phyloP scores from a whole-genome alignment of 306 rosid genomes.

The Casuarina equisetifolia region DNA sequence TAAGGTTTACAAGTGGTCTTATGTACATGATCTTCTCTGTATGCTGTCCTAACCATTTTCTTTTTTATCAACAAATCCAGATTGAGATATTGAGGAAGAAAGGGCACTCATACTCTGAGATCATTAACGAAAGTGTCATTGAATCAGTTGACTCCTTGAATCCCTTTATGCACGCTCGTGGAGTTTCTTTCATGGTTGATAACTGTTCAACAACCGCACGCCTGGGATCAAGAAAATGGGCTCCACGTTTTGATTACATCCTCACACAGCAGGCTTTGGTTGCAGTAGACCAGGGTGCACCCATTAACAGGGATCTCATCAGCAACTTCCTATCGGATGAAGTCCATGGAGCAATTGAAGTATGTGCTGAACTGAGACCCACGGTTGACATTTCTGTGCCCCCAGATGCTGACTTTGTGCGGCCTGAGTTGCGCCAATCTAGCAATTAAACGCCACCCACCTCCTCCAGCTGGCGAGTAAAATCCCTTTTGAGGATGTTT shows the following conservation, averaged over 20 bases:
- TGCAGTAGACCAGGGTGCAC: constrained; percentile 68
- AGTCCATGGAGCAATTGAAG: constrained; percentile 88
- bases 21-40: neutral
- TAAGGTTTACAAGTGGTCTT: constrained; percentile 1
- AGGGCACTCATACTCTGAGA: constrained; percentile 95
- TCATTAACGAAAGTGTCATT: constrained; percentile 92
- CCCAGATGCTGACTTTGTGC: constrained; percentile 87
- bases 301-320: constrained; percentile 74
- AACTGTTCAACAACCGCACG: constrained; percentile 98
- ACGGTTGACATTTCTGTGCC: constrained; percentile 89
- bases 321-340: constrained; percentile 94
- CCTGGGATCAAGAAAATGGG: constrained; percentile 99
- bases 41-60: neutral
- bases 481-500: neutral
- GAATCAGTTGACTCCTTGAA: constrained; percentile 95
- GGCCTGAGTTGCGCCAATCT: constrained; percentile 87
- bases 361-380: constrained; percentile 91
- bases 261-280: constrained; percentile 95
- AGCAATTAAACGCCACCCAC: constrained; percentile 33
- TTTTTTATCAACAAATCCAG: constrained; percentile 40
- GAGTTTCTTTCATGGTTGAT: constrained; percentile 97
- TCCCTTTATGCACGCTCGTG: constrained; percentile 99
- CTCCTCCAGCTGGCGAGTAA: constrained; percentile 4
- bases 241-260: constrained; percentile 87
- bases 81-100: constrained; percentile 94